Conservation (phyloP, 225 moss, liverwort and hornwort genomes). For the Bryoerythrophyllum caledonicum region DNA sequence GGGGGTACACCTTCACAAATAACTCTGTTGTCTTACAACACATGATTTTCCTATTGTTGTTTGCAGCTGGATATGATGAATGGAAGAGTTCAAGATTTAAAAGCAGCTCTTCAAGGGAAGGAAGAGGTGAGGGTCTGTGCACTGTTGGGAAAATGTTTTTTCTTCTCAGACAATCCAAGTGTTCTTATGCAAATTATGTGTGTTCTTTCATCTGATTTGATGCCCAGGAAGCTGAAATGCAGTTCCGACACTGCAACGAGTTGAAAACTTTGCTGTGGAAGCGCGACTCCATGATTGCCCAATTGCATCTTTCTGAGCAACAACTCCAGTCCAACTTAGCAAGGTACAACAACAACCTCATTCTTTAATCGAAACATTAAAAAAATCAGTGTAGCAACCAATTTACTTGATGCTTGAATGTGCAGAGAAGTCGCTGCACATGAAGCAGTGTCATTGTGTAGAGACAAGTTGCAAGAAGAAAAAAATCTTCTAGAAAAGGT, state of each 20-base stretch:
- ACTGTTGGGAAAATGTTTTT: not conserved
- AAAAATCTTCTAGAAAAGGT: conserved; percentile 50
- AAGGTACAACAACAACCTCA: conserved; percentile 31
- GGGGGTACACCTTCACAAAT: too few species aligned
- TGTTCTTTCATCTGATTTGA: too few species aligned
- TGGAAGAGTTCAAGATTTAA: conserved; percentile 66
- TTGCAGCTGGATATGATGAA: conserved; percentile 69
- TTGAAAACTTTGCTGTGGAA: conserved; percentile 69
- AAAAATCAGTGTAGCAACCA: not conserved
- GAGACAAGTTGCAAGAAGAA: conserved; percentile 65
- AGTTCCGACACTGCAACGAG: conserved; percentile 66
- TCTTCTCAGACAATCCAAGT: too few species aligned
- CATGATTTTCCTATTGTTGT: not conserved
- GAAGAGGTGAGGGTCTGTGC: conserved; percentile 49
- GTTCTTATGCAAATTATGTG: not conserved
- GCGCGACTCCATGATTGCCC: conserved; percentile 62
- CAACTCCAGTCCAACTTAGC: conserved; percentile 73
- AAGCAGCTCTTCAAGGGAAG: conserved; percentile 70
- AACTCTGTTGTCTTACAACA: too few species aligned
- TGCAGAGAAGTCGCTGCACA: conserved; percentile 63
- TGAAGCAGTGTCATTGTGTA: conserved; percentile 49
- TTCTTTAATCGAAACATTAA: not conserved
- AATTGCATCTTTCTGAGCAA: conserved; percentile 81
- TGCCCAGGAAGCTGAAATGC: conserved; percentile 48
- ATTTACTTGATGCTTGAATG: not conserved